Percentiles rank a stretch among this genome's conserved stretches.
These are phyloP conservation scores for Phyllosticta citrichinensis DNA, from an alignment of 2,329 filamentous ascomycete species.

Conservation along the genomic window DNA sequence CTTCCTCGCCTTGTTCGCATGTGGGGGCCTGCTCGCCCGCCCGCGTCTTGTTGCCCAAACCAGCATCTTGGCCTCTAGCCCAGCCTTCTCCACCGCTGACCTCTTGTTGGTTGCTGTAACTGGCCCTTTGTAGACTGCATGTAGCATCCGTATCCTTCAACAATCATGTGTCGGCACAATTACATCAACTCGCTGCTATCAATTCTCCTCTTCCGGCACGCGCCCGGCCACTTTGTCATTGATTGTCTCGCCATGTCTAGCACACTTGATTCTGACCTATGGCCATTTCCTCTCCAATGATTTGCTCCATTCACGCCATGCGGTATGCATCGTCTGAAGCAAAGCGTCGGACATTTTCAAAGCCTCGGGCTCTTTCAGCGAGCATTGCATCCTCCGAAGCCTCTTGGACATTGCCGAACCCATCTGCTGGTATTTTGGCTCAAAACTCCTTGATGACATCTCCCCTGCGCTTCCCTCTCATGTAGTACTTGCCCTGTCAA, in stretches of 20 bases:
- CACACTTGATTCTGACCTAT: neutral
- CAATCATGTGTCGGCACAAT: neutral
- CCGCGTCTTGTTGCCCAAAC: conserved; percentile 3
- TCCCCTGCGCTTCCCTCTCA: conserved; percentile 80
- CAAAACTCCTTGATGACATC: conserved; percentile 77
- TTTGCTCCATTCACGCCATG: neutral
- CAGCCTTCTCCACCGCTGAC: neutral
- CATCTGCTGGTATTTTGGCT: conserved; percentile 12
- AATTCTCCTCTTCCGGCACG: neutral
- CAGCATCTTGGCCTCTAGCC: neutral
- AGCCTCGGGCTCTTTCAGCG: neutral
- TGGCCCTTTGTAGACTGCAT: neutral
- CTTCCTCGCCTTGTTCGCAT: conserved; percentile 3
- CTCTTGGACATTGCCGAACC: neutral
- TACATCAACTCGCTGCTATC: neutral
- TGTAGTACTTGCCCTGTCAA: conserved; percentile 70
- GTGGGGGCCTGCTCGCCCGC: conserved; percentile 2
- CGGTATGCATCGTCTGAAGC: neutral
- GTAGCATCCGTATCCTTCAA: neutral
- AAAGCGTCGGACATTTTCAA: neutral
- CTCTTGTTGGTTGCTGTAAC: conserved; percentile 4
- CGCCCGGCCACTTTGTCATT: neutral
- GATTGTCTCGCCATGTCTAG: neutral
- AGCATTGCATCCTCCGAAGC: neutral
- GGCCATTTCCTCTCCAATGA: neutral